phyloP scores from a whole-genome alignment of 257 asterid genomes.

The Cordia subcordata region DNA sequence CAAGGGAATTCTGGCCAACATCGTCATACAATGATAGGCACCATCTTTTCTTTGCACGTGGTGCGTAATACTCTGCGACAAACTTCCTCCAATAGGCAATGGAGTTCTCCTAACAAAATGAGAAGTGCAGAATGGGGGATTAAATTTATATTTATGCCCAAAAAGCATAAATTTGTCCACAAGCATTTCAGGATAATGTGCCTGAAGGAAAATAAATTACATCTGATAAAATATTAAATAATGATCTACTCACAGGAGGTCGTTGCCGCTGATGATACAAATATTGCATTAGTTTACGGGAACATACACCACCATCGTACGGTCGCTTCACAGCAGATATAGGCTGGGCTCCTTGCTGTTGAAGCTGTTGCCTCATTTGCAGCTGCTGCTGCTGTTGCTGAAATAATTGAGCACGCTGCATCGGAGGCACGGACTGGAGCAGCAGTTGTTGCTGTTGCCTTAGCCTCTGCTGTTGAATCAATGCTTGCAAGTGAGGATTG shows the following conservation, averaged over 20 bases:
- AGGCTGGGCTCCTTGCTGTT: conserved; percentile 69
- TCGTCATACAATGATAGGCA: conserved; percentile 86
- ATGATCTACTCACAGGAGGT: conserved; percentile 67
- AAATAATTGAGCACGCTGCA: conserved; percentile 76
- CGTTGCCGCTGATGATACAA: conserved; percentile 92
- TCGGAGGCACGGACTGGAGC: conserved; percentile 74
- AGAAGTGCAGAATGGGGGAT: background rate
- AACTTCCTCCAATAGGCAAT: conserved; percentile 98
- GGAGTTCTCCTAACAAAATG: conserved; percentile 53
- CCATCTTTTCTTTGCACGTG: conserved; percentile 98
- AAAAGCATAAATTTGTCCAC: background rate
- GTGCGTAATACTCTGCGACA: conserved; percentile 90
- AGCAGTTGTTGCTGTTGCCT: conserved; percentile 77
- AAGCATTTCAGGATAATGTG: background rate
- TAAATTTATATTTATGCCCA: background rate
- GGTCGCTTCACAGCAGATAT: conserved; percentile 66
- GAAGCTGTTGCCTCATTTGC: conserved; percentile 69
- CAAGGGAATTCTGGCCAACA: conserved; percentile 88
- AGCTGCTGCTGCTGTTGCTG: conserved; percentile 79
- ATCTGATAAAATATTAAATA: background rate
- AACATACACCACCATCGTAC: conserved; percentile 84
- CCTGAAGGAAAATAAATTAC: background rate
- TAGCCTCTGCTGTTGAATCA: conserved; percentile 80
- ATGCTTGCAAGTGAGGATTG: conserved; percentile 69
- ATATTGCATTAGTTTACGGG: conserved; percentile 92